Evolutionary conservation across 2,329 filamentous ascomycete species (phyloP).

Genomic region (Cladosporium sp.): DNA sequence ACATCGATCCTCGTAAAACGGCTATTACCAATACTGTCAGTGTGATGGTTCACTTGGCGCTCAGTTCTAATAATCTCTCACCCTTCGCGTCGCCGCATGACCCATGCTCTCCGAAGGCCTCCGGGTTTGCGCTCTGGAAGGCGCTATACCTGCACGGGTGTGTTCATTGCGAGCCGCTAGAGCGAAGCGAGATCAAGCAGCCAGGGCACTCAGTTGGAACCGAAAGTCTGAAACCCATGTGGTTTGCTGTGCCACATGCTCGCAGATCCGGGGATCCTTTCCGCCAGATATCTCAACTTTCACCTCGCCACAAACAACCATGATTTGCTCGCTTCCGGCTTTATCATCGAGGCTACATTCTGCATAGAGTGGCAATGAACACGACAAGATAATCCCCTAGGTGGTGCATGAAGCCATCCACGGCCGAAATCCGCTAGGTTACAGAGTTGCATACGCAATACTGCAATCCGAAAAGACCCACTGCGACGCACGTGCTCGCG

Average conservation of each 20-base stretch:
- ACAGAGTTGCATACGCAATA: neutral
- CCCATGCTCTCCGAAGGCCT: neutral
- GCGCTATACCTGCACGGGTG: neutral
- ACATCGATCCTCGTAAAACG: neutral
- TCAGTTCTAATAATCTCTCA: neutral
- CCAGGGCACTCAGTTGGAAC: neutral
- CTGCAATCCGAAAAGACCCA: neutral
- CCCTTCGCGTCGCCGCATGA: too few species aligned
- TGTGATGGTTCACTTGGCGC: too few species aligned
- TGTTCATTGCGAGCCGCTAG: neutral
- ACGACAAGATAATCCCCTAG: neutral
- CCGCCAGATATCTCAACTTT: neutral
- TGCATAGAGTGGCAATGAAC: neutral
- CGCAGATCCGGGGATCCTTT: conserved; percentile 1
- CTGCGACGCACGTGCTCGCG: neutral
- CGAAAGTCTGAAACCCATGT: neutral
- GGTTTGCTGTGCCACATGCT: neutral
- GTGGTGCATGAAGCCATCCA: neutral
- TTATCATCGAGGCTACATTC: neutral
- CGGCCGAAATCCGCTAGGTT: neutral
- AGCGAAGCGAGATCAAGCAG: neutral
- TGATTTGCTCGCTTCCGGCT: neutral
- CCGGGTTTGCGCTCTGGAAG: neutral
- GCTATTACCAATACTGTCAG: neutral
- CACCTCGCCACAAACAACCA: neutral